Evolutionary conservation across 2,329 filamentous ascomycete species (phyloP).

Genomic region (Ophiostoma ips): DNA sequence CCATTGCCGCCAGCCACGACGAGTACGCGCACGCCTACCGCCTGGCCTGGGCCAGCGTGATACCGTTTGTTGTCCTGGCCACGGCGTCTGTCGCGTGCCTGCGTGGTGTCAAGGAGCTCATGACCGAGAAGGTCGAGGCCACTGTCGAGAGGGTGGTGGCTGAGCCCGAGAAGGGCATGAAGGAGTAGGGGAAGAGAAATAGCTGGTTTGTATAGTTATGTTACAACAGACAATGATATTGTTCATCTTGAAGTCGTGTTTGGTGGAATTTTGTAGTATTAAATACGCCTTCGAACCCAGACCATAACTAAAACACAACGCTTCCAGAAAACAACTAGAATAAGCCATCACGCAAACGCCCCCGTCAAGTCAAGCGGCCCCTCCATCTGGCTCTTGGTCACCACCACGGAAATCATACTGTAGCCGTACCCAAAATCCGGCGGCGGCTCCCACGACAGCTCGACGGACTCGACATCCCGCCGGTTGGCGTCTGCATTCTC

Average conservation of each 20-base stretch:
- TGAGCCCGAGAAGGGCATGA: not conserved
- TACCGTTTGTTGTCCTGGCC: conserved; percentile 37
- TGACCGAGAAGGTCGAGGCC: conserved; percentile 40
- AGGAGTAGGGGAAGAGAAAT: not conserved
- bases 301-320: too few species aligned
- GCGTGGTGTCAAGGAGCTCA: conserved; percentile 34
- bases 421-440: not conserved
- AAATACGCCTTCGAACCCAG: too few species aligned
- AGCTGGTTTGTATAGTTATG: too few species aligned
- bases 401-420: not conserved
- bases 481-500: not conserved
- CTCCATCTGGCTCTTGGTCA: not conserved
- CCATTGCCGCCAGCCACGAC: conserved; percentile 26
- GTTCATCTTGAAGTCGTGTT: too few species aligned
- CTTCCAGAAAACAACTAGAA: too few species aligned
- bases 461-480: not conserved
- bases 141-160: conserved; percentile 28
- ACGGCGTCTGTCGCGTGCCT: conserved; percentile 29
- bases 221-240: too few species aligned
- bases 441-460: not conserved
- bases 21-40: conserved; percentile 34
- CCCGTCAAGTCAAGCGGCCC: not conserved
- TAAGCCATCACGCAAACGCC: not conserved
- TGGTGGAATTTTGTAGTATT: too few species aligned
- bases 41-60: conserved; percentile 34